phyloP scores from a whole-genome alignment of 306 rosid species.

The Fragaria ananassa region DNA sequence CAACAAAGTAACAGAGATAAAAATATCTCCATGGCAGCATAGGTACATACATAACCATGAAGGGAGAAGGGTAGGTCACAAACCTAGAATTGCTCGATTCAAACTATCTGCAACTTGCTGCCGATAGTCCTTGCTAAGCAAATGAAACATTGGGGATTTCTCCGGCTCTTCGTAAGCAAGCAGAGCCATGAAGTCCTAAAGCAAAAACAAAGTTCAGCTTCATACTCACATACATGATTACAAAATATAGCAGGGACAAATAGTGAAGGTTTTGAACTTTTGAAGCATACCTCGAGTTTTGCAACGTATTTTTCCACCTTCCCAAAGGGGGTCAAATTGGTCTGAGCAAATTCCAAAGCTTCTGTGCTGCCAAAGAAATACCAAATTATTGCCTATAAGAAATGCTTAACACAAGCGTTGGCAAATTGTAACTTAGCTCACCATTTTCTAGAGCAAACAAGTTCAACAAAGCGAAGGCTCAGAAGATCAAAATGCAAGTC shows the following conservation, averaged over 20 bases:
- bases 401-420: constrained; percentile 13
- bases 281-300: constrained; percentile 61
- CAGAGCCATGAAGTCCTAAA: constrained; percentile 80
- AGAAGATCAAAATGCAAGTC: constrained; percentile 85
- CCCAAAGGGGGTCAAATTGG: constrained; percentile 66
- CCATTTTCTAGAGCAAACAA: constrained; percentile 75
- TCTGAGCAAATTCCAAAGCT: constrained; percentile 90
- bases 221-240: constrained; percentile 6
- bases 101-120: constrained; percentile 74
- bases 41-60: background rate
- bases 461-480: constrained; percentile 90
- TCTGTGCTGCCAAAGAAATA: constrained; percentile 84
- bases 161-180: constrained; percentile 95
- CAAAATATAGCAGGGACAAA: background rate
- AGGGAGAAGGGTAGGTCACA: constrained; percentile 28
- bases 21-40: constrained; percentile 4
- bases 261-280: background rate
- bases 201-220: constrained; percentile 8
- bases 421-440: constrained; percentile 36
- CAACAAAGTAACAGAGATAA: background rate
- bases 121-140: constrained; percentile 71
- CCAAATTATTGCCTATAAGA: constrained; percentile 20
- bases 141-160: constrained; percentile 81
- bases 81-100: constrained; percentile 82
- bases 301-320: constrained; percentile 53